These are phyloP conservation scores for Scenedesmus sp. DNA, from an alignment of 163 green algal genomes.

Conservation along the genomic window DNA sequence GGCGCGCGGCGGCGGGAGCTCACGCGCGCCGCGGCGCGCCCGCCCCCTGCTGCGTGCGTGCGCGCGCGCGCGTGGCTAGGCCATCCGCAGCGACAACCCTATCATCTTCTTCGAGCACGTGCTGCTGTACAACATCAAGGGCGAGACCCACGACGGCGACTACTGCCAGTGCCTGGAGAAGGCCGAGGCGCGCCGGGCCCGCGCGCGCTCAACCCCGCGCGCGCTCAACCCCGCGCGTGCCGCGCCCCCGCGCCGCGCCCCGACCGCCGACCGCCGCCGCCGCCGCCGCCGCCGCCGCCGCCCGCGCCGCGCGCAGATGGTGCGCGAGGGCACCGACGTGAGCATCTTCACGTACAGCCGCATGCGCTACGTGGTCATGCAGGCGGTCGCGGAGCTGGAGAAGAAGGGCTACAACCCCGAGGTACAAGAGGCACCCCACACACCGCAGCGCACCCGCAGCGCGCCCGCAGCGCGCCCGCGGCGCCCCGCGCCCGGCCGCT, in stretches of 20 bases:
- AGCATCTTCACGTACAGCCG: constrained; percentile 95
- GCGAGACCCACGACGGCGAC: constrained; percentile 60
- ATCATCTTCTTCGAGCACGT: constrained; percentile 99
- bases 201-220: no score
- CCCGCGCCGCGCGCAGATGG: constrained; percentile 68
- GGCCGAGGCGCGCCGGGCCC: constrained; percentile 48
- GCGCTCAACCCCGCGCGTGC: no score
- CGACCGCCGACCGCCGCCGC: background rate
- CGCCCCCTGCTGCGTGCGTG: constrained; percentile 7
- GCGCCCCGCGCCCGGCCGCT: no score
- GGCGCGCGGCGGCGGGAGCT: no score
- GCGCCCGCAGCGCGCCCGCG: no score
- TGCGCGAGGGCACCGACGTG: constrained; percentile 86
- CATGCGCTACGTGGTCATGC: constrained; percentile 96
- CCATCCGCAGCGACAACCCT: constrained; percentile 81
- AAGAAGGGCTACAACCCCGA: constrained; percentile 93
- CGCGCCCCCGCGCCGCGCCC: no score
- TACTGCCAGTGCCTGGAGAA: constrained; percentile 86
- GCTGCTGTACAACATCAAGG: constrained; percentile 97
- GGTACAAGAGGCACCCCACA: constrained; percentile 49
- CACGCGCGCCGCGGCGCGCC: no score
- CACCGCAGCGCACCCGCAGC: no score
- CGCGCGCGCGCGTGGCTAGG: constrained; percentile 45
- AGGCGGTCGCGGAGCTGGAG: constrained; percentile 88
- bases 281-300: constrained; percentile 9